Percentiles rank a stretch among this genome's conserved stretches.
Evolutionary conservation across 495 filamentous ascomycete genomes (phyloP).

Genomic region (Penicillium manginii): DNA sequence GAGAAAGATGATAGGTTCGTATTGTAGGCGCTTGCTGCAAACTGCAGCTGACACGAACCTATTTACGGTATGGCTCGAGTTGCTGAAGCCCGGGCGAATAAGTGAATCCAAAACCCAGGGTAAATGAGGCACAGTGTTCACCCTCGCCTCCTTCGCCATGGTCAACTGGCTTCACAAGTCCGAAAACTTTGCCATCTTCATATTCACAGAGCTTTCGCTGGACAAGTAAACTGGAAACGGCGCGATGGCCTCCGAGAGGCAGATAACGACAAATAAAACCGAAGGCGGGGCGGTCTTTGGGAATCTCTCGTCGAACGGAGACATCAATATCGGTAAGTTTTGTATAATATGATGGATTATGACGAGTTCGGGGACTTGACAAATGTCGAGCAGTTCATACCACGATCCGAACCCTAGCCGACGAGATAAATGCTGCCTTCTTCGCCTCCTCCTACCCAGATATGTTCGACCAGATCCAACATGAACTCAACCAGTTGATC

Average conservation of each 20-base stretch:
- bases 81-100: too few relatives aligned
- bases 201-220: not conserved
- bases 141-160: too few relatives aligned
- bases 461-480: not conserved
- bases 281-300: not conserved
- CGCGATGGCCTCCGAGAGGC: not conserved
- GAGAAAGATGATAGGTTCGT: too few relatives aligned
- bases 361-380: not conserved
- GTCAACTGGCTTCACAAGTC: too few relatives aligned
- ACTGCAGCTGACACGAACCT: too few relatives aligned
- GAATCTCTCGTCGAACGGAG: not conserved
- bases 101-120: too few relatives aligned
- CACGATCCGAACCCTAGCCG: not conserved
- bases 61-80: too few relatives aligned
- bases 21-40: too few relatives aligned
- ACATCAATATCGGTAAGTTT: not conserved
- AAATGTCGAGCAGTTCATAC: not conserved
- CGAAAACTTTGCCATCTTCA: too few relatives aligned
- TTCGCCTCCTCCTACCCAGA: not conserved
- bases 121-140: too few relatives aligned
- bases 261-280: not conserved
- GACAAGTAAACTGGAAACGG: not conserved
- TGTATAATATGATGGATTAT: not conserved
- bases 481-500: not conserved
- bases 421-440: not conserved